Percentiles rank a stretch among this genome's conserved stretches.
Evolutionary conservation across 345 rosid genomes (phyloP).

Genomic region (Hypericum perforatum): DNA sequence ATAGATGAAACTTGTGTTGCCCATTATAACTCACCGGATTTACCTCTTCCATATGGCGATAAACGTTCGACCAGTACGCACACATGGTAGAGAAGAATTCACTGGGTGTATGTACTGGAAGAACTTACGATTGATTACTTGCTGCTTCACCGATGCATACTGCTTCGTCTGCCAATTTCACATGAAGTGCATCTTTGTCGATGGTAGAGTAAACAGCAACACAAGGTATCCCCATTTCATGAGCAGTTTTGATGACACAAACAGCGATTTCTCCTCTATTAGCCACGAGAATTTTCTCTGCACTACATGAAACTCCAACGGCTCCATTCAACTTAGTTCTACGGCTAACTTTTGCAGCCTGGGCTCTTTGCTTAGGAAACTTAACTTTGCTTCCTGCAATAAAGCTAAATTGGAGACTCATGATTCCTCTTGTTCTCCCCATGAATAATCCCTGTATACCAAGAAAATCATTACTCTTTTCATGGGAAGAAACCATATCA

Average conservation of each 20-base stretch:
- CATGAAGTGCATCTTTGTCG: conserved; percentile 94
- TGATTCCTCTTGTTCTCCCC: conserved; percentile 32
- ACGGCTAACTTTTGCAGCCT: conserved; percentile 21
- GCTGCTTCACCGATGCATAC: conserved; percentile 99
- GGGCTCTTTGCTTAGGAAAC: conserved; percentile 44
- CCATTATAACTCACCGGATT: too few relatives aligned
- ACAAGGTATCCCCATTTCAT: conserved; percentile 94
- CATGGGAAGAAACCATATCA: too few relatives aligned
- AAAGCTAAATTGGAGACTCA: conserved; percentile 60
- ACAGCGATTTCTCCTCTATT: conserved; percentile 97
- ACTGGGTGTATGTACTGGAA: too few relatives aligned
- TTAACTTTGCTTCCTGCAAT: conserved; percentile 35
- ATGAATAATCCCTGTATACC: conserved; percentile 39
- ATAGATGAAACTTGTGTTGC: too few relatives aligned
- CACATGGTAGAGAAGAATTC: too few relatives aligned
- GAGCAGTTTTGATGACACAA: conserved; percentile 87
- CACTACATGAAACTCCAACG: conserved; percentile 45
- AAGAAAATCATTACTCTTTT: not conserved
- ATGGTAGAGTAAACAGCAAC: conserved; percentile 94
- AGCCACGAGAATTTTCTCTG: conserved; percentile 84
- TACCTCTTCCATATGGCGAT: too few relatives aligned
- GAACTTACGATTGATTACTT: conserved; percentile 85
- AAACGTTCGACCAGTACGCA: too few relatives aligned
- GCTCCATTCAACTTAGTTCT: conserved; percentile 36
- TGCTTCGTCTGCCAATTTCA: conserved; percentile 87